Percentiles rank a stretch among this genome's conserved stretches.
Evolutionary conservation across 2,329 filamentous ascomycete species (phyloP).

Genomic region (Xenoacremonium recifei): DNA sequence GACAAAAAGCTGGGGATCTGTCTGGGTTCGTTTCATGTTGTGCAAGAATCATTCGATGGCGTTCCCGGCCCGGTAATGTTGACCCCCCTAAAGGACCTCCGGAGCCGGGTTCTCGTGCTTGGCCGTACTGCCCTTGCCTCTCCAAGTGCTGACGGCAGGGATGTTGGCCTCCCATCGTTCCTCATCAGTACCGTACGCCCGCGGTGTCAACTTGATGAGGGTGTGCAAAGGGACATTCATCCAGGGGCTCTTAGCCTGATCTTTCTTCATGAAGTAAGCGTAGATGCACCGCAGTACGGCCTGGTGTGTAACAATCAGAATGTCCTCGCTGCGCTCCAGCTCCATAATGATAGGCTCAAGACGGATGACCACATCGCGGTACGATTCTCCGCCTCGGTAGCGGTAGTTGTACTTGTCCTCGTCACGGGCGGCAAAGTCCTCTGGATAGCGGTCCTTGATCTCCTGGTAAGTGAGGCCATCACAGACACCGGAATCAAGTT

Average conservation of each 20-base stretch:
- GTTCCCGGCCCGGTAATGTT: background rate
- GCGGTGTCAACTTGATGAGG: slow-evolving; percentile 91
- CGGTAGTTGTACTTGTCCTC: slow-evolving; percentile 99
- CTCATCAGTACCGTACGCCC: slow-evolving; percentile 91
- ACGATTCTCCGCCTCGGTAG: slow-evolving; percentile 92
- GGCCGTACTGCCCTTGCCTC: slow-evolving; percentile 88
- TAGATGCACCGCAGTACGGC: slow-evolving; percentile 97
- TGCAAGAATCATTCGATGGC: too few relatives aligned
- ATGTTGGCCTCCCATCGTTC: slow-evolving; percentile 87
- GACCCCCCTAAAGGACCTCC: slow-evolving; percentile 28
- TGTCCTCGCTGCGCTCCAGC: slow-evolving; percentile 91
- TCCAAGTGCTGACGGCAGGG: slow-evolving; percentile 93
- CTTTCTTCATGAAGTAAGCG: slow-evolving; percentile 97
- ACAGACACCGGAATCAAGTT: slow-evolving; percentile 94
- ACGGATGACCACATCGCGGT: slow-evolving; percentile 95
- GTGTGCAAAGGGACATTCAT: slow-evolving; percentile 98
- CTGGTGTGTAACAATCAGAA: slow-evolving; percentile 97
- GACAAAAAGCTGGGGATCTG: too few relatives aligned
- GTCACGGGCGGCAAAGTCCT: slow-evolving; percentile 93
- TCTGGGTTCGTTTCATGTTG: too few relatives aligned
- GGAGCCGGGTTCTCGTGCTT: slow-evolving; percentile 71
- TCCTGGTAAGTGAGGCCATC: slow-evolving; percentile 95
- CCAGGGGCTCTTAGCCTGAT: slow-evolving; percentile 91
- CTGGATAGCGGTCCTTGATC: slow-evolving; percentile 86
- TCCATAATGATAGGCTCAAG: slow-evolving; percentile 99